phyloP scores from a whole-genome alignment of 768 basidiomycete species.

The Panellus pusillus region DNA sequence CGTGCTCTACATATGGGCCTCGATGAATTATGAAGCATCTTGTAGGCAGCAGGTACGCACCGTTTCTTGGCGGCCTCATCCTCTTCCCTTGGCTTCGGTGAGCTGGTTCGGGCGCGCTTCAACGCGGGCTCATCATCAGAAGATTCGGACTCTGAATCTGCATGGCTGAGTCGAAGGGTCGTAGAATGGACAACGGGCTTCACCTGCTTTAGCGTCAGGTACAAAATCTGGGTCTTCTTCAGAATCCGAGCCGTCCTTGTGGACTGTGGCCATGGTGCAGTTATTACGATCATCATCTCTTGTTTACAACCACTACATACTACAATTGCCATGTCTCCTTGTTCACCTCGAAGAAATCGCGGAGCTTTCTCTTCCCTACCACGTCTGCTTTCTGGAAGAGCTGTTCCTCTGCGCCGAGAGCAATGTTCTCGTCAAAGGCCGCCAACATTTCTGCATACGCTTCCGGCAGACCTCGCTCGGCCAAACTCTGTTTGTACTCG shows the following conservation, averaged over 20 bases:
- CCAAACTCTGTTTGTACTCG: conserved; percentile 20
- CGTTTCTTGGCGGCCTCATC: conserved; percentile 46
- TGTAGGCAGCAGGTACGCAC: conserved; percentile 28
- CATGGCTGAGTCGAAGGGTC: background rate
- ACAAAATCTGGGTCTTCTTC: conserved; percentile 74
- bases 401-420: conserved; percentile 27
- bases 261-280: no score
- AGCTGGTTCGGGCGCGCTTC: conserved; percentile 34
- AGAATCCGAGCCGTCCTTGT: conserved; percentile 50
- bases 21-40: conserved; percentile 4
- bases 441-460: conserved; percentile 23
- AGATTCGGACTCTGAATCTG: conserved; percentile 42
- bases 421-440: conserved; percentile 21
- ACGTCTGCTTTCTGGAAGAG: conserved; percentile 22
- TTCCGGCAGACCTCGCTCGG: conserved; percentile 18
- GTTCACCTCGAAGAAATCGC: conserved; percentile 27
- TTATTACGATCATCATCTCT: no score
- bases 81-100: conserved; percentile 28
- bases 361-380: conserved; percentile 26
- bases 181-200: background rate
- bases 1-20: conserved; percentile 49
- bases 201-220: conserved; percentile 49
- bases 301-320: no score
- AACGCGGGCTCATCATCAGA: conserved; percentile 38
- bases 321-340: conserved; percentile 8